Base-by-base conservation (phyloP, 2,329 filamentous ascomycete species). In the Penicillium sp. region DNA sequence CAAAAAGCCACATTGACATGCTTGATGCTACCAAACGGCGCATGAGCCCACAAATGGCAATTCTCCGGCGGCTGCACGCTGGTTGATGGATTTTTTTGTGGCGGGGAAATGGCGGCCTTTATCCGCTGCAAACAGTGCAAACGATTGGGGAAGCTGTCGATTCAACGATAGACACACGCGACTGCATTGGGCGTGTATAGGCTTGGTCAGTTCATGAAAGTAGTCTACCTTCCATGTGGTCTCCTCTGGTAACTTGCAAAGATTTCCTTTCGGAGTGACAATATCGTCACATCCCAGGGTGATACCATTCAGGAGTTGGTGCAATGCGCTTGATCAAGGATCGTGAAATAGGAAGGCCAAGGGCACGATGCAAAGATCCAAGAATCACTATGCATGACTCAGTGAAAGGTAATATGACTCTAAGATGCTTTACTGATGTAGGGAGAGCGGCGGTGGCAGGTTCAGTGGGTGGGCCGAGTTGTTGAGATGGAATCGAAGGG, bases 1-100 rank as follows among this genome's bases (percentile, higher is more conserved):
- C 24, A 43, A 4, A 43, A 4, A 10, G 45, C 29, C 38, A 36
- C 45, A 52, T 49, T 46, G 8, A 47, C 34, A 43, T 33, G 34
- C 47, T 29, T 29, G 24, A 26, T 26, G 24, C 36, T 47, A 45
- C 45, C 52, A 59, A 10, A 18, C 43, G 24, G 24, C 24, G 24
- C 24, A 26, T 26, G 24, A 50, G 21, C 39, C 33, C 44, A 26
- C 9, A 53, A 62, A 47, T 42, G 61, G 63, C 44, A 66, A 66
- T 62, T 66, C 50, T 64, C 63, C 63, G 63, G 64, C 53, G 61
- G 62, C 49, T 24, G 47, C 42, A 26, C 42, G 36, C 47, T 58
- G 55, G 53, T 61, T 60, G 58, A 60, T 64, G 62, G 59, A 63
- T 15, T 48, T 41, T 54, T 54, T 13, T 21, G 16, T 42, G 23